A percentile compares a stretch with the other conserved stretches of the same genome.
These are phyloP conservation scores for Leptomonas pyrrhocoris DNA, from an alignment of 208 protist genomes.

Conservation along the genomic window DNA sequence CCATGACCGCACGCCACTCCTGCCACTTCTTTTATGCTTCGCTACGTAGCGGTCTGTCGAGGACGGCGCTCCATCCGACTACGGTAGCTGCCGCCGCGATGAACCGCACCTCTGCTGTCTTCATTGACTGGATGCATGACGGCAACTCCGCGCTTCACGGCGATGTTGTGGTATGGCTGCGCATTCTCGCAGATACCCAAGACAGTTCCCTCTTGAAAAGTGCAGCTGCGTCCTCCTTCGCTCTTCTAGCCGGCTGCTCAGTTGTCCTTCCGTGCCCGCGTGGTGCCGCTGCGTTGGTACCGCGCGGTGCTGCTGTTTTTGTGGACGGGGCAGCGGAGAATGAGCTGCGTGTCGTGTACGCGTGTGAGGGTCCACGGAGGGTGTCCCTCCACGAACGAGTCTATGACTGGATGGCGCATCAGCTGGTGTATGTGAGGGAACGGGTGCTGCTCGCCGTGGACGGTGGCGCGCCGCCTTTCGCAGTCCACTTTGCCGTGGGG, in stretches of 20 bases:
- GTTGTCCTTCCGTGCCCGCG: conserved; percentile 4
- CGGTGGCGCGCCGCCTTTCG: conserved; percentile 7
- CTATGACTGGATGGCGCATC: conserved; percentile 9
- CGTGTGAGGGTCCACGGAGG: not conserved
- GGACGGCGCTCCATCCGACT: conserved; percentile 4
- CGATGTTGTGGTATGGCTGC: conserved; percentile 14
- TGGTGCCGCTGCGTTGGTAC: not conserved
- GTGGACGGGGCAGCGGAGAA: not conserved
- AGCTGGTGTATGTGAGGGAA: not conserved
- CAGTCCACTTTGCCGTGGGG: conserved; percentile 1
- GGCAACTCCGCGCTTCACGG: not conserved
- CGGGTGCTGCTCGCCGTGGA: conserved; percentile 19
- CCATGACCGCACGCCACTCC: not conserved
- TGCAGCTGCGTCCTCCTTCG: not conserved
- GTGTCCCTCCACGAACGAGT: conserved; percentile 21
- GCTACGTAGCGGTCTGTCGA: too few relatives aligned
- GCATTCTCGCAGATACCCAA: not conserved
- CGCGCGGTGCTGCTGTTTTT: conserved; percentile 3
- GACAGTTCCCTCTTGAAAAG: not conserved
- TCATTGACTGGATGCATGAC: conserved; percentile 15
- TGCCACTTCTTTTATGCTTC: conserved; percentile 15
- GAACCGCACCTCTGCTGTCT: conserved; percentile 4
- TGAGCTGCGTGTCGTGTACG: conserved; percentile 15
- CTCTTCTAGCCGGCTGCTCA: conserved; percentile 3
- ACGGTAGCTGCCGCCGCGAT: not conserved